phyloP scores from a whole-genome alignment of 2,329 filamentous ascomycete species.

The Colletotrichum higginsianum region DNA sequence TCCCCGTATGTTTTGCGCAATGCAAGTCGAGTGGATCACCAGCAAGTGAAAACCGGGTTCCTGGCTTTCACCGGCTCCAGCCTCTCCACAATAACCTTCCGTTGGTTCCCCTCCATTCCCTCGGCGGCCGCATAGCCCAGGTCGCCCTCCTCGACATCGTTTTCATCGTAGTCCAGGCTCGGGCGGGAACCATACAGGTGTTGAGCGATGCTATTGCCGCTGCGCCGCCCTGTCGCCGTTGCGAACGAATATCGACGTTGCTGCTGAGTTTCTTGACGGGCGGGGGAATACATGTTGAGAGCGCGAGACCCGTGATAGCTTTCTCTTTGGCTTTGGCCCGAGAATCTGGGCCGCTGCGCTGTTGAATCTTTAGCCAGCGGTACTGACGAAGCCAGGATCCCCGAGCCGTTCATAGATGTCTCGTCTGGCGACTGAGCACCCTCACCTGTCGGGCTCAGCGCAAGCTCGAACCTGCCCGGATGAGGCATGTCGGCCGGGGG shows the following conservation, averaged over 20 bases:
- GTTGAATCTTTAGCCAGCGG: slow-evolving; percentile 29
- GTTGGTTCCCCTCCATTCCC: slow-evolving; percentile 90
- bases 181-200: slow-evolving; percentile 61
- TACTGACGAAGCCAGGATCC: slow-evolving; percentile 29
- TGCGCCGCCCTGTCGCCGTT: slow-evolving; percentile 62
- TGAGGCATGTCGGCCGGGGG: slow-evolving; percentile 79
- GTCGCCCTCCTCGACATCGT: slow-evolving; percentile 90
- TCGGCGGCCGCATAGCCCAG: slow-evolving; percentile 94
- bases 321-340: slow-evolving; percentile 34
- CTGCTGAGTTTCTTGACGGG: slow-evolving; percentile 56
- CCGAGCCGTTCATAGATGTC: slow-evolving; percentile 40
- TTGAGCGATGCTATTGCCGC: slow-evolving; percentile 67
- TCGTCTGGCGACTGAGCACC: slow-evolving; percentile 58
- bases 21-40: slow-evolving; percentile 64
- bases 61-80: slow-evolving; percentile 95
- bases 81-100: slow-evolving; percentile 97
- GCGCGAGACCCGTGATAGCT: slow-evolving; percentile 58
- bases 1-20: slow-evolving; percentile 27
- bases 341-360: slow-evolving; percentile 34
- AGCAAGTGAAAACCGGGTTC: slow-evolving; percentile 98
- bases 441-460: slow-evolving; percentile 61
- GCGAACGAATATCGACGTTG: slow-evolving; percentile 70
- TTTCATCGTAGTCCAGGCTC: slow-evolving; percentile 60
- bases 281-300: slow-evolving; percentile 62
- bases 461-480: slow-evolving; percentile 81